A percentile compares a stretch with the other conserved stretches of the same genome.
phyloP scores from a whole-genome alignment of 2,329 filamentous ascomycete genomes.

The Penicillium janthinellum region DNA sequence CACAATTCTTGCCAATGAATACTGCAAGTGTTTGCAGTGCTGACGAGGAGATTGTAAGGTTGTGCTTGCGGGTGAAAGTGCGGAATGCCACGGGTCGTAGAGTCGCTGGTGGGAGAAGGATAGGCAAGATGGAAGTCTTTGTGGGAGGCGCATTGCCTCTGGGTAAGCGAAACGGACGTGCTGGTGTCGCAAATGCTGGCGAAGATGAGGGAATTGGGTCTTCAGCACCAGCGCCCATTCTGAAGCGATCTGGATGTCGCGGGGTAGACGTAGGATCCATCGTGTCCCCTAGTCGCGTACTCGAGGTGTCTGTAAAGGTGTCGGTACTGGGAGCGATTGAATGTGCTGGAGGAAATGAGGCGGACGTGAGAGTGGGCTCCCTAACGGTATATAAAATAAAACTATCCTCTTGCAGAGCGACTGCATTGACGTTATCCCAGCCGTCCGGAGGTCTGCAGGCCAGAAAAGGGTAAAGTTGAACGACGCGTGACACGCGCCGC shows the following conservation, averaged over 20 bases:
- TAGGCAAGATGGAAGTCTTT: slow-evolving; percentile 72
- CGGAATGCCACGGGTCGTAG: slow-evolving; percentile 89
- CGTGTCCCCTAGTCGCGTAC: neutral
- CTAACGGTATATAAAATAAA: neutral
- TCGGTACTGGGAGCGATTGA: neutral
- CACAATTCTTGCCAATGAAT: slow-evolving; percentile 92
- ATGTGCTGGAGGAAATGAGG: neutral
- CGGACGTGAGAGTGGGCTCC: no score
- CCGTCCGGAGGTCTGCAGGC: neutral
- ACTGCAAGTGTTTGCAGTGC: slow-evolving; percentile 80
- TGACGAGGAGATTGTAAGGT: slow-evolving; percentile 84
- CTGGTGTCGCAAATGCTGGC: slow-evolving; percentile 84
- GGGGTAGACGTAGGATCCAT: slow-evolving; percentile 28
- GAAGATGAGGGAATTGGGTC: slow-evolving; percentile 82
- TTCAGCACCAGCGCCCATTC: slow-evolving; percentile 32
- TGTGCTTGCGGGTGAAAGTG: slow-evolving; percentile 97
- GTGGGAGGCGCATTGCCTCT: slow-evolving; percentile 53
- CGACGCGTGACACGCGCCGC: slow-evolving; percentile 26
- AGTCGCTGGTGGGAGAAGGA: slow-evolving; percentile 83
- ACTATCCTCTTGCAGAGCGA: neutral
- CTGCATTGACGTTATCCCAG: neutral
- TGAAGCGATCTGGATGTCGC: slow-evolving; percentile 27
- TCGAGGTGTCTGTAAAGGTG: neutral
- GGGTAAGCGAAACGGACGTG: slow-evolving; percentile 64
- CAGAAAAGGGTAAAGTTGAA: slow-evolving; percentile 2